Evolutionary conservation across 75 land plant genomes (phyloP).

Genomic region (Cryptomeria japonica): DNA sequence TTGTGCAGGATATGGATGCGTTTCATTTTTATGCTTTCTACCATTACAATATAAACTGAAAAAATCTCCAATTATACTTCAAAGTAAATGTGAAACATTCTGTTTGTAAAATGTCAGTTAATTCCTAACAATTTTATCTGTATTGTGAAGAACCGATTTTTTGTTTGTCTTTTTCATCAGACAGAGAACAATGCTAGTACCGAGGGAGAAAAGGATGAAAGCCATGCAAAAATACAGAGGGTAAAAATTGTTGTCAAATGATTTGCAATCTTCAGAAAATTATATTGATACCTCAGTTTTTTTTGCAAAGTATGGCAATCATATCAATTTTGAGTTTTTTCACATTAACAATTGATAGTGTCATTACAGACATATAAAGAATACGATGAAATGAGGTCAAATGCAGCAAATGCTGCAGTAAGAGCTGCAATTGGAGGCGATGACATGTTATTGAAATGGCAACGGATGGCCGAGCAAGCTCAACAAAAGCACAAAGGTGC

Average conservation of each 20-base stretch:
- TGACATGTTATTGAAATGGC: slow-evolving; percentile 94
- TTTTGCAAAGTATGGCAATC: neutral
- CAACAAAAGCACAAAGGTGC: slow-evolving; percentile 84
- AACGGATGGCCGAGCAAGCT: slow-evolving; percentile 95
- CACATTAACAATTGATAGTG: neutral
- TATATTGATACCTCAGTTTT: neutral
- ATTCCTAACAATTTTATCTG: too few species aligned
- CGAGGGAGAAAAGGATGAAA: slow-evolving; percentile 69
- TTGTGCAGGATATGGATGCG: too few species aligned
- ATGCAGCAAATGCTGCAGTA: slow-evolving; percentile 94
- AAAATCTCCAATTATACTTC: too few species aligned
- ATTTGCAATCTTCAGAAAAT: neutral
- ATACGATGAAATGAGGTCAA: slow-evolving; percentile 82
- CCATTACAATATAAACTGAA: too few species aligned
- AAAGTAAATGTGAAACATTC: too few species aligned
- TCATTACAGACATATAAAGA: slow-evolving; percentile 70
- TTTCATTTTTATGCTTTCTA: too few species aligned
- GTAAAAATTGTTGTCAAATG: slow-evolving; percentile 17
- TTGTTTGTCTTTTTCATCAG: slow-evolving; percentile 18
- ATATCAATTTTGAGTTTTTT: neutral
- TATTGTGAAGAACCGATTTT: neutral
- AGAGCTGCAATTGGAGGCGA: slow-evolving; percentile 92
- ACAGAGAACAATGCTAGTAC: slow-evolving; percentile 40
- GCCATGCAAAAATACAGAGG: slow-evolving; percentile 40
- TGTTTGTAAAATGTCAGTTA: too few species aligned